phyloP scores from a whole-genome alignment of 192 early-diverging fungal species.

The Dimargaris cristalligena region DNA sequence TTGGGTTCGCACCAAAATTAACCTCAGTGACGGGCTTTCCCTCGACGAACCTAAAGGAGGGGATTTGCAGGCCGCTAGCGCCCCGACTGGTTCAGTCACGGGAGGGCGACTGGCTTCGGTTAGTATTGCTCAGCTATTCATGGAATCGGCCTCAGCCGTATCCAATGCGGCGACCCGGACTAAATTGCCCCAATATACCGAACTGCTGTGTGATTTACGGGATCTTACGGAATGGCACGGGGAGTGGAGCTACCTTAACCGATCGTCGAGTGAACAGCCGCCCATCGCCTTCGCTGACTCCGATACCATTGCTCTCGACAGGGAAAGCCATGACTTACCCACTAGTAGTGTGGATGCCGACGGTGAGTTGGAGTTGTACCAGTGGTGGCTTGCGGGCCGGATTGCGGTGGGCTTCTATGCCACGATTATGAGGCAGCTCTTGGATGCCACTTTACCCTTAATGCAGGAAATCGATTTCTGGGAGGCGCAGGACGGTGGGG shows the following conservation, averaged over 20 bases:
- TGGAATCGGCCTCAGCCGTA: too few species aligned
- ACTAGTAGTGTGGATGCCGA: background rate
- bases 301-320: background rate
- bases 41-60: too few species aligned
- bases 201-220: background rate
- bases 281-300: background rate
- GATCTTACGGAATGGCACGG: background rate
- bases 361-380: background rate
- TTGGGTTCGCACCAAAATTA: too few species aligned
- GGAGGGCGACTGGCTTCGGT: too few species aligned
- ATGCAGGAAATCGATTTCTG: slow-evolving; percentile 48
- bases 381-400: slow-evolving; percentile 6
- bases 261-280: background rate
- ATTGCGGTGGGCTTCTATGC: slow-evolving; percentile 31
- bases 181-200: background rate
- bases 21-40: too few species aligned
- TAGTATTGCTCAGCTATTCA: too few species aligned
- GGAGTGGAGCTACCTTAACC: background rate
- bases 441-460: slow-evolving; percentile 40
- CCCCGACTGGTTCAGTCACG: too few species aligned
- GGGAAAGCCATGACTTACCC: background rate
- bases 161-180: too few species aligned
- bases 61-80: too few species aligned
- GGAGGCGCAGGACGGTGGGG: slow-evolving; percentile 31
- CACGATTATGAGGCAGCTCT: slow-evolving; percentile 31